Evolutionary conservation across 2,329 filamentous ascomycete species (phyloP).

Genomic region (Ophiocordyceps sinensis): DNA sequence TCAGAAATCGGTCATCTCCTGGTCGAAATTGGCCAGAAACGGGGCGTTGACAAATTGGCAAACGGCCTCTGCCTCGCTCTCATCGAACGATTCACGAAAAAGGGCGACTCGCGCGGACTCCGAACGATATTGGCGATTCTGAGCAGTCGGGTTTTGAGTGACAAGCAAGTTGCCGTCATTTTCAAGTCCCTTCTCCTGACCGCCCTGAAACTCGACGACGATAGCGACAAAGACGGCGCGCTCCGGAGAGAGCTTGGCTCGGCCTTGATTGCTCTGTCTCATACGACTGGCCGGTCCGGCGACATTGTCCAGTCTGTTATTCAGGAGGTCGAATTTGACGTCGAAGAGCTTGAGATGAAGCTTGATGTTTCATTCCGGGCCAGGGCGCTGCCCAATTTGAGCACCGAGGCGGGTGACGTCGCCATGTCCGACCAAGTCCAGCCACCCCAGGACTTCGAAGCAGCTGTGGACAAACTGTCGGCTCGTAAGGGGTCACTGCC

Average conservation of each 20-base stretch:
- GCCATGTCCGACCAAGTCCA: conserved; percentile 15
- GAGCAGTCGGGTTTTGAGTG: conserved; percentile 42
- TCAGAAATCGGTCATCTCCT: conserved; percentile 45
- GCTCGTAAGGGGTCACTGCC: conserved; percentile 22
- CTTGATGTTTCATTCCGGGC: conserved; percentile 56
- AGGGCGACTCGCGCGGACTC: conserved; percentile 41
- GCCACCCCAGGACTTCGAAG: conserved; percentile 22
- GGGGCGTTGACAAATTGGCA: conserved; percentile 55
- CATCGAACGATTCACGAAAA: conserved; percentile 46
- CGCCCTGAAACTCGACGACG: conserved; percentile 41
- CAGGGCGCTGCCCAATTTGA: conserved; percentile 30
- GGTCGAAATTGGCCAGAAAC: conserved; percentile 46
- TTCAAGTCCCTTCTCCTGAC: conserved; percentile 51
- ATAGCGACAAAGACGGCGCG: conserved; percentile 36
- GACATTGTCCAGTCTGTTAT: conserved; percentile 54
- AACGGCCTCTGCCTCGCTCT: conserved; percentile 57
- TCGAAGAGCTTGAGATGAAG: conserved; percentile 61
- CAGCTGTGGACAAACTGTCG: conserved; percentile 23
- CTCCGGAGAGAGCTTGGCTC: conserved; percentile 51
- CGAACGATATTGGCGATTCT: conserved; percentile 47
- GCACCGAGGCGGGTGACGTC: conserved; percentile 28
- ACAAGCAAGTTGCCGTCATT: conserved; percentile 48
- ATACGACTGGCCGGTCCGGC: conserved; percentile 41
- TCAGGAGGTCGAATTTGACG: conserved; percentile 52
- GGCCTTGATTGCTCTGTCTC: conserved; percentile 51